phyloP scores from a whole-genome alignment of 768 basidiomycete genomes.

The Inosperma sp. region DNA sequence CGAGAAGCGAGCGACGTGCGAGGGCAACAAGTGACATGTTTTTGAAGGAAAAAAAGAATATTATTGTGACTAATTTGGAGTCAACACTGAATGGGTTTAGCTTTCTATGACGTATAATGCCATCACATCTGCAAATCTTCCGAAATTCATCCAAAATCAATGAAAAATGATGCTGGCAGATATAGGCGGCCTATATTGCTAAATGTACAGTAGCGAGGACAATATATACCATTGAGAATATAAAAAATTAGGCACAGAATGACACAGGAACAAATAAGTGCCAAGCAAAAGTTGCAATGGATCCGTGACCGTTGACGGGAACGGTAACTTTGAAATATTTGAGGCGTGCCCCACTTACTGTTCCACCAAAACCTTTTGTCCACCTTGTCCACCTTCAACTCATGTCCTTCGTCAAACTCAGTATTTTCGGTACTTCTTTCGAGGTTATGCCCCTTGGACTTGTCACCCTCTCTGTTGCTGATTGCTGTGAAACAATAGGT shows the following conservation, averaged over 20 bases:
- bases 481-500: conserved; percentile 51
- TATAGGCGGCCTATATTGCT: too few relatives aligned
- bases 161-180: background rate
- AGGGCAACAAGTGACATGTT: conserved; percentile 44
- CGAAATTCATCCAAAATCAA: background rate
- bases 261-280: too few relatives aligned
- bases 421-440: conserved; percentile 97
- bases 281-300: background rate
- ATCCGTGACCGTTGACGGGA: background rate
- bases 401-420: conserved; percentile 97
- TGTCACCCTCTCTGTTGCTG: conserved; percentile 15
- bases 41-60: conserved; percentile 8
- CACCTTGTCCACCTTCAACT: conserved; percentile 9
- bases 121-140: background rate
- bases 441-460: conserved; percentile 52
- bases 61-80: background rate
- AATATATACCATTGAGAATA: too few relatives aligned
- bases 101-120: too few relatives aligned
- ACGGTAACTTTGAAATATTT: background rate
- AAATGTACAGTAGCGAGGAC: too few relatives aligned
- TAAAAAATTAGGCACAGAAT: too few relatives aligned
- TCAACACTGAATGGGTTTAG: background rate
- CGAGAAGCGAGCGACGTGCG: conserved; percentile 33
- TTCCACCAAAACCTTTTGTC: conserved; percentile 11
- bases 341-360: conserved; percentile 1